Evolutionary conservation across 2,329 filamentous ascomycete species (phyloP).

Genomic region (Cryphonectria parasitica): DNA sequence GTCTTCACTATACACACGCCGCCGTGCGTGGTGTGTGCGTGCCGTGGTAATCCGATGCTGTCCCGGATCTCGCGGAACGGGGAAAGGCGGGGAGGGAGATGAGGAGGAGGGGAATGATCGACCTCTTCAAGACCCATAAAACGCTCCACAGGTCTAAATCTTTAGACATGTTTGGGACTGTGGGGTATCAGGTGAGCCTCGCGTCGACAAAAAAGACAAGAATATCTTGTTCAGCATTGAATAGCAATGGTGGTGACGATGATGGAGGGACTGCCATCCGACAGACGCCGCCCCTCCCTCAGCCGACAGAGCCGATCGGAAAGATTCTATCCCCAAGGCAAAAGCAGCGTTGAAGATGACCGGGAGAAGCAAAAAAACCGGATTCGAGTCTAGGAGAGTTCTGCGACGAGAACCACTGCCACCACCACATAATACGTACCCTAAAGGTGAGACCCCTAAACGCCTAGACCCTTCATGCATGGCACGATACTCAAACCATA

Average conservation of each 20-base stretch:
- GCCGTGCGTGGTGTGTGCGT: too few species aligned
- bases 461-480: not conserved
- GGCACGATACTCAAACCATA: conserved; percentile 8
- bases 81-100: not conserved
- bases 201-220: not conserved
- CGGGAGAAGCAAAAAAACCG: not conserved
- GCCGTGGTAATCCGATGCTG: not conserved
- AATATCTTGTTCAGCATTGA: not conserved
- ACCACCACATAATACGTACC: too few species aligned
- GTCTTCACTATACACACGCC: not conserved
- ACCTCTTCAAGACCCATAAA: not conserved
- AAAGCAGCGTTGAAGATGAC: not conserved
- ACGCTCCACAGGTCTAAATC: not conserved
- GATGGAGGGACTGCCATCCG: not conserved
- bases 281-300: not conserved
- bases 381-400: not conserved
- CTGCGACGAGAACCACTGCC: not conserved
- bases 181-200: conserved; percentile 1
- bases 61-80: not conserved
- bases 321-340: not conserved
- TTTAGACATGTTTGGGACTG: not conserved
- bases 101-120: not conserved
- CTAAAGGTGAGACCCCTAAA: not conserved
- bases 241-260: not conserved
- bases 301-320: not conserved